Conservation (phyloP, 129 eudicot genomes). For the Dittrichia graveolens region DNA sequence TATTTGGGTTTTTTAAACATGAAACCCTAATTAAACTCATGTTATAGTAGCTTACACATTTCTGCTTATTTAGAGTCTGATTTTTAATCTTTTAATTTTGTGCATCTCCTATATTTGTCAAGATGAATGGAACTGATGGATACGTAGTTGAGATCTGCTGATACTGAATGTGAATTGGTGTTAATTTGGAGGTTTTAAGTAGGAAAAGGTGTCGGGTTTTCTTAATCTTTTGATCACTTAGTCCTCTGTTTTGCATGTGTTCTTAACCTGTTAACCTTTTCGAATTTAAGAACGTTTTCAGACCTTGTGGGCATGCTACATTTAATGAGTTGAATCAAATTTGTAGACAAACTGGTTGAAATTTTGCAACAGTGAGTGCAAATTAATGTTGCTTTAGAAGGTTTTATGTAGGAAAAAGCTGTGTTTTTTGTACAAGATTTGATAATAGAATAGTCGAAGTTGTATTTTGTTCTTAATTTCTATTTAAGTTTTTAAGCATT, state of each 20-base stretch:
- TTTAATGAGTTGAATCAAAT: neutral
- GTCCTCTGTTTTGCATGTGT: neutral
- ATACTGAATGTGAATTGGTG: conserved; percentile 17
- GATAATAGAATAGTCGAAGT: conserved; percentile 5
- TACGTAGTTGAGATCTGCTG: conserved; percentile 2
- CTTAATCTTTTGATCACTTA: neutral
- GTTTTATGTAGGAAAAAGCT: neutral
- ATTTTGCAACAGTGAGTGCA: neutral
- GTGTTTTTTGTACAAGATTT: neutral
- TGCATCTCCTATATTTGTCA: neutral
- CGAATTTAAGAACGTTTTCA: neutral
- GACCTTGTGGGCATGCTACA: neutral
- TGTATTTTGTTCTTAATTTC: conserved; percentile 4
- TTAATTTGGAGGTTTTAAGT: conserved; percentile 11
- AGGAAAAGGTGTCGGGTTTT: neutral
- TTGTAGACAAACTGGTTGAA: neutral
- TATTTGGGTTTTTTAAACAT: no score
- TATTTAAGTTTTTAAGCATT: neutral
- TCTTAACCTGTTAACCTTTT: neutral
- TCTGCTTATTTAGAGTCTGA: neutral
- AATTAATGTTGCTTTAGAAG: neutral
- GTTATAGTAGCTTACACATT: neutral
- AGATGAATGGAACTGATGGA: neutral
- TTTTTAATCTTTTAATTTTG: neutral
- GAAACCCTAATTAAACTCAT: conserved; percentile 17